Evolutionary conservation across 352 stramenopile species (phyloP).

Genomic region (Phytophthora pseudosyringae): DNA sequence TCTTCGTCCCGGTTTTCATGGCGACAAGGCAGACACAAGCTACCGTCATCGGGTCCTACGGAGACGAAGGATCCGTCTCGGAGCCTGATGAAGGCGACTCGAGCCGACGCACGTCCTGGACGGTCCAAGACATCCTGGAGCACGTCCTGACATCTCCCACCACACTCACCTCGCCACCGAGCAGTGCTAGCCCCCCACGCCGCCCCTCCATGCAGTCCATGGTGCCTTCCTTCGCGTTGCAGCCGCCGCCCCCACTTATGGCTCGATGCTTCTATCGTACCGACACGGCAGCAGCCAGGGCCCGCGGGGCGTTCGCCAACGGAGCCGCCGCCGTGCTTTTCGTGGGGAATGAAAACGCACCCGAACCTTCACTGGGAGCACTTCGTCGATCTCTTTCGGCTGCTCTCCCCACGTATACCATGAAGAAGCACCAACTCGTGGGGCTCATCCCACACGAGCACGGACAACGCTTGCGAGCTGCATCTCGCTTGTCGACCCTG

Average conservation of each 20-base stretch:
- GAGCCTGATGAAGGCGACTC: slow-evolving; percentile 30
- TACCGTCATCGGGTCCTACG: slow-evolving; percentile 24
- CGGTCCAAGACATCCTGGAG: slow-evolving; percentile 26
- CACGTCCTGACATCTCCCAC: slow-evolving; percentile 17
- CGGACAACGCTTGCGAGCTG: slow-evolving; percentile 27
- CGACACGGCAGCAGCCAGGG: slow-evolving; percentile 44
- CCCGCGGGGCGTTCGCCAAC: slow-evolving; percentile 50
- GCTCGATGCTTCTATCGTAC: slow-evolving; percentile 57
- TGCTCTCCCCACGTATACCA: slow-evolving; percentile 4
- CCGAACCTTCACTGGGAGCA: slow-evolving; percentile 34
- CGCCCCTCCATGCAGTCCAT: slow-evolving; percentile 29
- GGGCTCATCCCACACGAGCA: slow-evolving; percentile 39
- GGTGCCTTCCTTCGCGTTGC: slow-evolving; percentile 16
- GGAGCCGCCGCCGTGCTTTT: slow-evolving; percentile 61
- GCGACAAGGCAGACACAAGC: slow-evolving; percentile 32
- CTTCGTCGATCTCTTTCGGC: slow-evolving; percentile 25
- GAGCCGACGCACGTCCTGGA: slow-evolving; percentile 39
- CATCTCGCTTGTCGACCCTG: slow-evolving; percentile 20
- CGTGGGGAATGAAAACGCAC: slow-evolving; percentile 38
- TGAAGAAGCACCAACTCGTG: slow-evolving; percentile 28
- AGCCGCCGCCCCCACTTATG: slow-evolving; percentile 41
- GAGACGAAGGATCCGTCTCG: slow-evolving; percentile 15
- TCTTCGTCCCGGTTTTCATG: slow-evolving; percentile 83
- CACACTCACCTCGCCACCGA: slow-evolving; percentile 2
- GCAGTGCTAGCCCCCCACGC: slow-evolving; percentile 2